Percentiles rank a stretch among this genome's conserved stretches.
Evolutionary conservation across 768 basidiomycete species (phyloP).

Genomic region (Pulveroboletus sp.): DNA sequence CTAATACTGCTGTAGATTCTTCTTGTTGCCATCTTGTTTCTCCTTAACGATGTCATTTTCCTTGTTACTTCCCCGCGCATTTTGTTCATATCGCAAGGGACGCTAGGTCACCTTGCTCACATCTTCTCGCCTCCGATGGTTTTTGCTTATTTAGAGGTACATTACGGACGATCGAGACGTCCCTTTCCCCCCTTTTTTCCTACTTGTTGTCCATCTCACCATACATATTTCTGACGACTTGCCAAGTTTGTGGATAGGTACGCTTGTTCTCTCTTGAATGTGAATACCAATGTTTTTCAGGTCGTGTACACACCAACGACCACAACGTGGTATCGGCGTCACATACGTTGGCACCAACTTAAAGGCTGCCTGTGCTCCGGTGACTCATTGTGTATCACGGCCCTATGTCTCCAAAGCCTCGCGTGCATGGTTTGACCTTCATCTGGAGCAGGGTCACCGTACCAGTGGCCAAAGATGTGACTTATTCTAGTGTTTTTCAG

Average conservation of each 20-base stretch:
- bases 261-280: background rate
- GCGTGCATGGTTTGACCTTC: too few relatives aligned
- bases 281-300: background rate
- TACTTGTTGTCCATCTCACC: background rate
- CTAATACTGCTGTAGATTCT: background rate
- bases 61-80: background rate
- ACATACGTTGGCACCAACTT: too few relatives aligned
- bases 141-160: slow-evolving; percentile 5
- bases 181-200: background rate
- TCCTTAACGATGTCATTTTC: background rate
- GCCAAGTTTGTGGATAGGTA: background rate
- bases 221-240: background rate
- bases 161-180: background rate
- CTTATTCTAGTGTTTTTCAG: too few relatives aligned
- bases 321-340: background rate
- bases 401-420: too few relatives aligned
- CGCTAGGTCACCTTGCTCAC: slow-evolving; percentile 1
- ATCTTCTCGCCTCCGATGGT: background rate
- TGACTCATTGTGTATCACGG: too few relatives aligned
- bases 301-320: too few relatives aligned
- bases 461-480: too few relatives aligned
- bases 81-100: background rate
- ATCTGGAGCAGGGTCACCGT: too few relatives aligned
- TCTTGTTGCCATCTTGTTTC: background rate
- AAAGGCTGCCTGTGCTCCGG: too few relatives aligned